Conservation (phyloP, 2,329 filamentous ascomycete genomes). For the Phaeophleospora eucalypticola region DNA sequence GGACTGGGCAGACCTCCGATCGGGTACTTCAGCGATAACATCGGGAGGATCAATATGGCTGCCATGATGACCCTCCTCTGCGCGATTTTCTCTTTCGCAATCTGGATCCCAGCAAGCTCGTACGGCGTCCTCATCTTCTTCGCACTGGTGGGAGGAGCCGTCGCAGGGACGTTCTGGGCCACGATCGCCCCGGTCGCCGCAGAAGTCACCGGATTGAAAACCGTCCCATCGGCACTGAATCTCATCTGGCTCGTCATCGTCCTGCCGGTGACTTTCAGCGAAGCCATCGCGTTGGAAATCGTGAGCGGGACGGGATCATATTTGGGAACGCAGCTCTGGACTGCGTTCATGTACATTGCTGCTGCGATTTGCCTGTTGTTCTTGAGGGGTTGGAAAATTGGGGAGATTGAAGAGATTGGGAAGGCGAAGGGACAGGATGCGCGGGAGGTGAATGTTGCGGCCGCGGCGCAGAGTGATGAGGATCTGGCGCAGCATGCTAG, state of each 20-base stretch:
- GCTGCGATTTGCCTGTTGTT: slow-evolving; percentile 52
- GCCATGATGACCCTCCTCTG: slow-evolving; percentile 56
- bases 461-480: slow-evolving; percentile 19
- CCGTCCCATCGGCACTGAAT: slow-evolving; percentile 65
- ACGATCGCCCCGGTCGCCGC: slow-evolving; percentile 66
- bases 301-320: slow-evolving; percentile 49
- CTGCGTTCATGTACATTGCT: slow-evolving; percentile 59
- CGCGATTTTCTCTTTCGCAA: slow-evolving; percentile 61
- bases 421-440: slow-evolving; percentile 28
- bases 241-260: slow-evolving; percentile 69
- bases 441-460: slow-evolving; percentile 25
- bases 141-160: slow-evolving; percentile 59
- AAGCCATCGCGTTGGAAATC: slow-evolving; percentile 54
- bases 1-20: slow-evolving; percentile 67
- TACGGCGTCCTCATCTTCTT: slow-evolving; percentile 70
- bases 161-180: slow-evolving; percentile 65
- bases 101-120: slow-evolving; percentile 68
- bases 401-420: slow-evolving; percentile 45
- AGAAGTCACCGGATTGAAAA: slow-evolving; percentile 67
- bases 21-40: slow-evolving; percentile 65
- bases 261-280: slow-evolving; percentile 63
- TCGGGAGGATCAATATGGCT: slow-evolving; percentile 71
- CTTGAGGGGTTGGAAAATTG: slow-evolving; percentile 60
- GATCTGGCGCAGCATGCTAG: slow-evolving; percentile 20
- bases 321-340: slow-evolving; percentile 57